Base-by-base conservation (phyloP, 2,329 filamentous ascomycete genomes). In the Monascus ruber region DNA sequence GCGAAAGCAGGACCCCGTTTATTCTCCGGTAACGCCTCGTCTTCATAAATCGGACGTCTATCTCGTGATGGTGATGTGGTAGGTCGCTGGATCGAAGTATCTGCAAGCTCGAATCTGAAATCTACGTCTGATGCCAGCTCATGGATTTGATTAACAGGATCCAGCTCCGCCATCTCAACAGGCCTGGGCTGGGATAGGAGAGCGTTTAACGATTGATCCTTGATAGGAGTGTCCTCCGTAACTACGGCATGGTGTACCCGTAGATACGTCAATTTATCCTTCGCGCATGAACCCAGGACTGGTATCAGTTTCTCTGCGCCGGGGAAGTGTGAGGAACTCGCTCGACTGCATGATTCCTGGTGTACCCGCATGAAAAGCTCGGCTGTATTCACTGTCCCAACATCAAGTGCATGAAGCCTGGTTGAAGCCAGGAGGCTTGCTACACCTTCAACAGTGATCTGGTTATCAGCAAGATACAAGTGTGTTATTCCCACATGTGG, bases 401-500 rank as follows among this genome's bases (percentile, higher is more conserved):
- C 63, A 55, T 80, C 76, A 2, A 79, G 59, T 2, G 74, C 70
- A 46, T 75, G 66, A 6, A 80, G 56, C 27, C 68, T 62, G 38
- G 59, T 62, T 5, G 73, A 73, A 36, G 67, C 58, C 7, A 78
- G 49, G 4, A 79, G 58, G 10, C 67, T 69, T 3, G 69, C 71
- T 5, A 74, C 57, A 0, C 73, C 74, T 51, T 77, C 73, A 0
- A 74, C 66, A 1, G 72, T 76, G 4, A 79, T 52, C 3, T 59
- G 48, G 41, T 79, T 80, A 5, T 68, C 66, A 3, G 74, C 66
- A 9, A 79, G 65, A 48, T 76, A 77, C 2, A 80, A 58, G 56
- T 80, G 76, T 0, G 76, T 79, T 31, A 79, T 68, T 2, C 76
- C 76, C 6, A 63, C 59, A 47, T 71, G 64, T 24, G 70, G 65